Conservation (phyloP, 2,329 filamentous ascomycete species). For the Stemphylium vesicarium region DNA sequence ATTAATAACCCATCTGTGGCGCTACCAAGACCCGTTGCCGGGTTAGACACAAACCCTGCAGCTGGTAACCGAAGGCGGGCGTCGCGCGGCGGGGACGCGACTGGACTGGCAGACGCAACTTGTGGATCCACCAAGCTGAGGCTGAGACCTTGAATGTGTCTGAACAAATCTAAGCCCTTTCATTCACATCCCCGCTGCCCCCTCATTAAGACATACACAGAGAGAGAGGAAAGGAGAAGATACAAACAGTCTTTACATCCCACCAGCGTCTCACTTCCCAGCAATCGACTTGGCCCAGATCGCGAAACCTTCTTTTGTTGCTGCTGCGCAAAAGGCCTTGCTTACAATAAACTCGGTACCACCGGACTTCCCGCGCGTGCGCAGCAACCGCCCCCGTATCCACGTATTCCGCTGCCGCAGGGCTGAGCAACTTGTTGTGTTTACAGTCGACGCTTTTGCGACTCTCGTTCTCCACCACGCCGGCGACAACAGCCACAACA, state of each 20-base stretch:
- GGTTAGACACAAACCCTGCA: slow-evolving; percentile 13
- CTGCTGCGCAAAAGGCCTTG: not conserved
- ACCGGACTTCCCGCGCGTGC: not conserved
- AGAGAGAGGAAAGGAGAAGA: not conserved
- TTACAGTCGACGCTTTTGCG: not conserved
- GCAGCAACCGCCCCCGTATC: not conserved
- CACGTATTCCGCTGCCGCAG: not conserved
- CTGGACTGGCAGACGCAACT: slow-evolving; percentile 8
- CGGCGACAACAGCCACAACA: not conserved
- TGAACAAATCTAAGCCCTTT: not conserved
- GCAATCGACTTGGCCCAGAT: too few relatives aligned
- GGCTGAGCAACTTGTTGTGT: not conserved
- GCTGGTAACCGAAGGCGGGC: slow-evolving; percentile 4
- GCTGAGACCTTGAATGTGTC: slow-evolving; percentile 21
- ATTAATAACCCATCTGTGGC: slow-evolving; percentile 11
- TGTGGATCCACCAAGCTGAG: slow-evolving; percentile 18
- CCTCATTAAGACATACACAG: not conserved
- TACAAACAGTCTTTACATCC: not conserved
- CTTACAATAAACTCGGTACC: not conserved
- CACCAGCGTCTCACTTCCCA: too few relatives aligned
- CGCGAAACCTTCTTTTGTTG: too few relatives aligned
- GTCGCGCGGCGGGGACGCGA: slow-evolving; percentile 15
- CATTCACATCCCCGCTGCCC: slow-evolving; percentile 1
- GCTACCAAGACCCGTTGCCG: slow-evolving; percentile 4
- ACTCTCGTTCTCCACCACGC: not conserved